Base-by-base conservation (phyloP, 2,329 filamentous ascomycete genomes). In the Nothophaeocryptopus gaeumannii region DNA sequence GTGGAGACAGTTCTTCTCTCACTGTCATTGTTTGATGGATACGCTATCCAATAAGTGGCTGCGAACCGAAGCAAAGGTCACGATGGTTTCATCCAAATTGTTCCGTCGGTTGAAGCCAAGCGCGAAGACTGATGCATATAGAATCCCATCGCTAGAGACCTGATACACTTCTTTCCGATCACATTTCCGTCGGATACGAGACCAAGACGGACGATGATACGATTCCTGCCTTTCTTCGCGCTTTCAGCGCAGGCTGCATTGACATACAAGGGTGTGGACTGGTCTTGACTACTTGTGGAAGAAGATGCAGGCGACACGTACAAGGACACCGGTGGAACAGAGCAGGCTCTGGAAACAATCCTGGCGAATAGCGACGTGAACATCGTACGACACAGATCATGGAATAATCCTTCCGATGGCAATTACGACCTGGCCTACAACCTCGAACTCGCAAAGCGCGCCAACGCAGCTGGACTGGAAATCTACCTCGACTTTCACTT, bases 221-320 rank as follows among this genome's bases (percentile, higher is more conserved):
- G 20, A 26, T 7, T 26, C 7, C 20, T 26, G 7, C 7, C 20
- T 4, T 7, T 26, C 20, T 26, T 26, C 20, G 20, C 20, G 7
- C 4, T 26, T 7, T 26, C 20, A 7, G 20, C 20, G 20, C 37
- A 16, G 10, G 43, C 43, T 1, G 49, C 55, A 8, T 50, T 62
- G 11, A 56, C 58, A 2, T 69, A 64, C 54, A 67, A 68, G 54
- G 68, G 70, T 35, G 66, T 70, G 46, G 70, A 72, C 50, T 62
- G 70, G 39, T 66, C 62, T 33, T 71, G 67, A 1, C 58, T 70
- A 2, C 56, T 63, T 8, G 62, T 63, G 30, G 59, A 71, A 34
- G 68, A 70, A 57, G 59, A 61, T 20, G 58, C 57, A 7, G 68
- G 67, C 5, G 59, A 55, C 20, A 62, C 64, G 8, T 73, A 66